Evolutionary conservation across 139 green algal genomes (phyloP), one percentile per base, ranked within the genome.

Genomic region (Spirogloea muscicola): DNA sequence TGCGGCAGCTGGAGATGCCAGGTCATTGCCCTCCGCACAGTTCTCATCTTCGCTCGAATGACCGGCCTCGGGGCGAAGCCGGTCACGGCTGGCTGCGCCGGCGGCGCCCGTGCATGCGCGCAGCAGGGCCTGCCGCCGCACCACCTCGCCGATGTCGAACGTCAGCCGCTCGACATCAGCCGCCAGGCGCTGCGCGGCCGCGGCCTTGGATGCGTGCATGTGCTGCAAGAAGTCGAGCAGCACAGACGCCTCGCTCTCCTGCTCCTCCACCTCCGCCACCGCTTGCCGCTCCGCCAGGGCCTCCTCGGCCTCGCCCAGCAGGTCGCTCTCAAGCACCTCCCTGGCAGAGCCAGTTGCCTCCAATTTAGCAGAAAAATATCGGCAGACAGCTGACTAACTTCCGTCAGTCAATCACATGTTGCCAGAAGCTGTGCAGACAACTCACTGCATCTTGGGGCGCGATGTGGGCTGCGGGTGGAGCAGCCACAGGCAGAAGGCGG

Each of bases 401-500:
- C 21, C 46, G 46, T 55, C 46, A 55, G 21, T 21, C 46, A 21
- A 55, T 55, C 46, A 31, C 21, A 21, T 31, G 21, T 31, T 55
- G 21, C 21, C 46, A 55, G 46, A 55, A 55, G 21, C 46, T 21
- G 46, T 33, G 27, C 34, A 13, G 13, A 18, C 7, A 5, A 42
- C 7, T 42, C 31, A 69, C 52, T 27, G 43, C 1, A 49, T 34
- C 2, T 40, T 51, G 41, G 74, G 74, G 2, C 74, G 52, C 1
- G 74, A 55, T 10, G n/a, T 2, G 25, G 74, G 65, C 39, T 82
- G 49, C 27, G 74, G 74, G 41, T 82, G 74, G 31, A 82, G 65
- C 29, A 82, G 49, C 74, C 74, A 78, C 9, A 82, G 67, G 3
- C 58, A 76, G 64, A 82, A 82, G 0, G 65, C 65, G 2, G 74